These are phyloP conservation scores for Alternaria metachromatica DNA, from an alignment of 2,329 filamentous ascomycete species.

Conservation along the genomic window DNA sequence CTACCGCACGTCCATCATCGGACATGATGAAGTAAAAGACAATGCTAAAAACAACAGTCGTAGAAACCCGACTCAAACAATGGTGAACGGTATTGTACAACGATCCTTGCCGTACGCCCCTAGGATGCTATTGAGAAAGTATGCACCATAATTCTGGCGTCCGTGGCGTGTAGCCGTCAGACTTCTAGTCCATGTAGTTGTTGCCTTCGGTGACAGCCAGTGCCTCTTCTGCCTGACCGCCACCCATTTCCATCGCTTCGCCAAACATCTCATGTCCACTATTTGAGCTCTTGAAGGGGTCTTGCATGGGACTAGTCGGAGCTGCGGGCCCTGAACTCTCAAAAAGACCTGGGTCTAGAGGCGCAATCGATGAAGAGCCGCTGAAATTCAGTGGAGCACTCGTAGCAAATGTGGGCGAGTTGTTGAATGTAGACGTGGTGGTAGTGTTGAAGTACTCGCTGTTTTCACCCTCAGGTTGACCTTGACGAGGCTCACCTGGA, in stretches of 20 bases:
- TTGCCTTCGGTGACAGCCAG: constrained; percentile 45
- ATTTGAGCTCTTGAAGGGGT: constrained; percentile 47
- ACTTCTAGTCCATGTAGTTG: constrained; percentile 41
- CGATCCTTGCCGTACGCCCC: constrained; percentile 15
- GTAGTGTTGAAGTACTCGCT: constrained; percentile 43
- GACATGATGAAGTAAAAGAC: constrained; percentile 13
- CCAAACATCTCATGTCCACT: constrained; percentile 47
- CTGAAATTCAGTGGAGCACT: constrained; percentile 40
- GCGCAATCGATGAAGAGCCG: constrained; percentile 35
- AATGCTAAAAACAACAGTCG: constrained; percentile 13
- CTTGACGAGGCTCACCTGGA: constrained; percentile 45
- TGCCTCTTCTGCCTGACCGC: constrained; percentile 48
- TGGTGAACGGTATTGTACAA: constrained; percentile 7
- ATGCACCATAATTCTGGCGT: not conserved
- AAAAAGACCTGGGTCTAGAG: constrained; percentile 48
- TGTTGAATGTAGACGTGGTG: constrained; percentile 35
- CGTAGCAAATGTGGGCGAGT: constrained; percentile 45
- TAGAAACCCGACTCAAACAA: not conserved
- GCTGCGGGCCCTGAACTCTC: constrained; percentile 39
- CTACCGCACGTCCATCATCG: not conserved
- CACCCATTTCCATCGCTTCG: constrained; percentile 44
- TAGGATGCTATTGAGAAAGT: constrained; percentile 17
- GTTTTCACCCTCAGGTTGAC: constrained; percentile 30
- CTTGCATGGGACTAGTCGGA: constrained; percentile 44
- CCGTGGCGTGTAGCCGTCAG: not conserved